Base-by-base conservation (phyloP, 2,329 filamentous ascomycete species). In the Diaporthe nobilis region DNA sequence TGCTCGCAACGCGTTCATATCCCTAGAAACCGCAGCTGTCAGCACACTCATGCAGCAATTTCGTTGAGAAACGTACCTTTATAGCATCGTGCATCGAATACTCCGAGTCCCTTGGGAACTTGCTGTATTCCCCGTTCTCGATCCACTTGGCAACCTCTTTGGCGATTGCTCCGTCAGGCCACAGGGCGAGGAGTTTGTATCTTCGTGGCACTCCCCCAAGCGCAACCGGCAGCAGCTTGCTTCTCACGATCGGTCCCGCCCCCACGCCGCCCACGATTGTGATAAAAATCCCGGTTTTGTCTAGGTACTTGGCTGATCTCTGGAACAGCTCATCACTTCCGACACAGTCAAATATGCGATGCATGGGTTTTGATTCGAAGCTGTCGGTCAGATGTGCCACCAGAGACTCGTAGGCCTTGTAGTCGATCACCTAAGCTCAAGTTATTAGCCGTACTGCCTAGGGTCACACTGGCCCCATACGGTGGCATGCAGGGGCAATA, bases 341-440 rank as follows among this genome's bases (percentile, higher is more conserved):
- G 6, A 87, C 83, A 60, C 86, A 87, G 78, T 91, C 89, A 60
- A 90, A 83, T 71, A 90, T 85, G 58, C 85, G 79, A 78, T 89
- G 84, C 60, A 87, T 85, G 0, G 82, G 76, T 22, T 58, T 58
- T 22, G 70, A 60, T 25, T 34, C 63, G 55, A 75, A 75, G 37
- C 39, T 57, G 10, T 79, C 72, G 0, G 80, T 79, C 12, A 89
- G 80, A 44, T 84, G 77, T 0, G 79, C 77, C 1, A 85, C 77
- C 1, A 90, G 79, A 6, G 83, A 77, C 0, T 80, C 77, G 75
- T 87, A 82, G 9, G 82, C 79, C 6, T 79, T 81, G 77, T 87
- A 88, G 77, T 88, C 86, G 74, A 88, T 81, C 9, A 84, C 82
- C 84, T 86, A 55, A 20, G 25, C 65, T 34, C 25, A 15, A 37